Base-by-base conservation (phyloP, 1,284 basidiomycete genomes). In the Trametes versicolor region DNA sequence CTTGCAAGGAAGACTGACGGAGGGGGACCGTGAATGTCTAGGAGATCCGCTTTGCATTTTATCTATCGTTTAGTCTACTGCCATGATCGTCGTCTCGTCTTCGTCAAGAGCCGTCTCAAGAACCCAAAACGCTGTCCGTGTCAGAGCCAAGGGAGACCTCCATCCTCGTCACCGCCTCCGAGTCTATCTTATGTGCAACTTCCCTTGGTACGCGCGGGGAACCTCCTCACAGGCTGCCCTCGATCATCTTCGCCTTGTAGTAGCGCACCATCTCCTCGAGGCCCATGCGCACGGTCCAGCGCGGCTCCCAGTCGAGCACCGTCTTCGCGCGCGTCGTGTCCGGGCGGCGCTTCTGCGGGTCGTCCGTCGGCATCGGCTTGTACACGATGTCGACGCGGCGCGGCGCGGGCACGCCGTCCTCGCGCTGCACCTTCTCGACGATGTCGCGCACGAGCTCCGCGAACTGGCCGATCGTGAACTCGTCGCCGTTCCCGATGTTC, bases 391-490 rank as follows among this genome's bases (percentile, higher is more conserved):
- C 77, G 70, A 93, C 90, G 56, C 85, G 84, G 64, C 86, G 85
- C 50, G 80, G 74, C 36, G 78, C 82, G 67, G 83, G 79, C 67
- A 85, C 79, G 60, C 93, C 92, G 74, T 95, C 93, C 76, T 95
- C 92, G 72, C 85, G 85, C 81, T 96, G 92, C 25, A 97, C 92
- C 81, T 95, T 92, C 79, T 93, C 92, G 62, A 95, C 96, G 71
- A 95, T 89, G 60, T 96, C 93, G 60, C 93, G 86, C 57, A 97
- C 94, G 70, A 95, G 87, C 77, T 93, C 88, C 34, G 95, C 95
- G 75, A 97, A 97, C 71, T 96, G 91, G 61, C 91, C 87, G 72
- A 99, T 97, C 60, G 94, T 96, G 80, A 97, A 98, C 82, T 99
- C 97, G 78, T 97, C 94, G 54, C 88, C 82, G 74, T 94, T 96